Conservation (phyloP, 106 monocot genomes). For the Vanilla planifolia region DNA sequence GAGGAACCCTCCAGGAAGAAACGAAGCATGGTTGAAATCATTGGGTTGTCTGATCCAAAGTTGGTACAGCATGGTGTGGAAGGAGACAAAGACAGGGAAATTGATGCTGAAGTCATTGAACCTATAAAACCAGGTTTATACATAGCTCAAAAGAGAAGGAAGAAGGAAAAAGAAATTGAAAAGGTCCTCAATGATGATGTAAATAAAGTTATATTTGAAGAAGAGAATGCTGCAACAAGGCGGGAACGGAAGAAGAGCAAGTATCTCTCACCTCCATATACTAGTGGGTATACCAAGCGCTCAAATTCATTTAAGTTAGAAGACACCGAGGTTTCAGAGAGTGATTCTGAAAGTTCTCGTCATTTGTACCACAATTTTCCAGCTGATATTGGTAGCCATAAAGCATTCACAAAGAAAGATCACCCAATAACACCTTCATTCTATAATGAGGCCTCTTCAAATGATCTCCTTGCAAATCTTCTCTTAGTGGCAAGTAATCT, state of each 20-base stretch:
- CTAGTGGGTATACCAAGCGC: background rate
- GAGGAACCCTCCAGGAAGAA: conserved; percentile 3
- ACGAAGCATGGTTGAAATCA: conserved; percentile 11
- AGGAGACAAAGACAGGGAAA: background rate
- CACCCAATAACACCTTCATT: background rate
- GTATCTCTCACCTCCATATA: conserved; percentile 10
- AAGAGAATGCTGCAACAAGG: background rate
- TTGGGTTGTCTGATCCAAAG: background rate
- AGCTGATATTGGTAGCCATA: background rate
- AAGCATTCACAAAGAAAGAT: background rate
- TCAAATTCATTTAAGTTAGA: conserved; percentile 5
- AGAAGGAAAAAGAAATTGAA: background rate
- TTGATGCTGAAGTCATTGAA: background rate
- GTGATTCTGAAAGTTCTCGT: background rate
- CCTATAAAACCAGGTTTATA: background rate
- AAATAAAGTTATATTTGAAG: background rate
- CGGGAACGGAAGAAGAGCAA: conserved; percentile 12
- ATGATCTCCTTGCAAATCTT: background rate
- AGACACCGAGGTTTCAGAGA: background rate
- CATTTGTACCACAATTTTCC: background rate
- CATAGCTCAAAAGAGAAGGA: background rate
- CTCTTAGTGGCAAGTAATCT: conserved; percentile 5
- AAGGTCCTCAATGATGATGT: background rate
- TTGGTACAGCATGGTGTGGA: background rate
- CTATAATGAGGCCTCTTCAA: background rate